Conservation (phyloP, 1,284 basidiomycete species). For the Pisolithus thermaeus region DNA sequence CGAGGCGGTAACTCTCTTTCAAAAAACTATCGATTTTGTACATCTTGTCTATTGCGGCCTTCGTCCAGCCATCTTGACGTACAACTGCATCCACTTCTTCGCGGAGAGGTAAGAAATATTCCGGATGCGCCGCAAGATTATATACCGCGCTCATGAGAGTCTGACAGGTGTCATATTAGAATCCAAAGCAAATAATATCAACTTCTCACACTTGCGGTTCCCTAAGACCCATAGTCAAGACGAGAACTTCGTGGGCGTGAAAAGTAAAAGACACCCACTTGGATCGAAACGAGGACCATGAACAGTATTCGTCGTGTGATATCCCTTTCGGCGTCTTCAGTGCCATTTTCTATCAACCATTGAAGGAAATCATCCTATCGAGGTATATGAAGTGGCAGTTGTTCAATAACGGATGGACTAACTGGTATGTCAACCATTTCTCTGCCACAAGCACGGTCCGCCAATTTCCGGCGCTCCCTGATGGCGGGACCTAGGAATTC, state of each 20-base stretch:
- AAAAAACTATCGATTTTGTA: slow-evolving; percentile 33
- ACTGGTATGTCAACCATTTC: background rate
- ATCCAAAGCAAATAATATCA: background rate
- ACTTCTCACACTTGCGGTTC: slow-evolving; percentile 1
- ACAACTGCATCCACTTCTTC: slow-evolving; percentile 35
- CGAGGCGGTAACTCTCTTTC: slow-evolving; percentile 27
- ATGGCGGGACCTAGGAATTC: slow-evolving; percentile 33
- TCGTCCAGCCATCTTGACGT: slow-evolving; percentile 38
- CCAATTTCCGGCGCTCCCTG: slow-evolving; percentile 31
- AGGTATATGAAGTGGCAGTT: background rate
- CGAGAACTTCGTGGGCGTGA: background rate
- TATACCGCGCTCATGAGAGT: slow-evolving; percentile 33
- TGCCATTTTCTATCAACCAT: slow-evolving; percentile 29
- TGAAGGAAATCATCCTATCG: slow-evolving; percentile 33
- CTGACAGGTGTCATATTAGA: slow-evolving; percentile 10
- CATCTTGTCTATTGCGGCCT: slow-evolving; percentile 29
- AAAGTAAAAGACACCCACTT: slow-evolving; percentile 4
- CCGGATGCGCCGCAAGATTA: slow-evolving; percentile 32
- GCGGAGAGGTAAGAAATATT: slow-evolving; percentile 32
- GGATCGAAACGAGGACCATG: slow-evolving; percentile 33
- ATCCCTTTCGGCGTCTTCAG: slow-evolving; percentile 19
- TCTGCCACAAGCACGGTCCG: background rate
- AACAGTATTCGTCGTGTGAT: slow-evolving; percentile 26
- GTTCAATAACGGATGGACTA: background rate
- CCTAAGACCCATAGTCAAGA: background rate